These are phyloP conservation scores for Carnegiea gigantea DNA, from an alignment of 179 eudicot species.

Conservation along the genomic window DNA sequence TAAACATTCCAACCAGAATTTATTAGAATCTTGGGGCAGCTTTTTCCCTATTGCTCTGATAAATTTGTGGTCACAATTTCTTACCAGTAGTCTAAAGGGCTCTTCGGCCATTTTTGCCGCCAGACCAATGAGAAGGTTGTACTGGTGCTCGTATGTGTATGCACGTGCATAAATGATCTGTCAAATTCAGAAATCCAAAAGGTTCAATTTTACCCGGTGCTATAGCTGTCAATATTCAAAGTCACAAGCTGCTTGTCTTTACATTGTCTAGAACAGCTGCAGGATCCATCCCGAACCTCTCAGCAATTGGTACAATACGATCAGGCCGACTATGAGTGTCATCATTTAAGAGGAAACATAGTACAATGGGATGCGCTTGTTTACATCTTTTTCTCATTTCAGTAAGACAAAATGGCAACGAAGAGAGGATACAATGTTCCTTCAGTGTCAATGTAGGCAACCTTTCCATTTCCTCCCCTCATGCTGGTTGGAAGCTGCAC, in stretches of 20 bases:
- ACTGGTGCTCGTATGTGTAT: constrained; percentile 93
- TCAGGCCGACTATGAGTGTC: constrained; percentile 76
- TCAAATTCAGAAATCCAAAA: background rate
- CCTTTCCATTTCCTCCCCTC: constrained; percentile 95
- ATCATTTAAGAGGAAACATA: constrained; percentile 34
- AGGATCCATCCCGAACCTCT: constrained; percentile 97
- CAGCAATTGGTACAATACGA: constrained; percentile 95
- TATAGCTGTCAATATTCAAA: background rate
- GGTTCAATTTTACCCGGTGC: too few species aligned
- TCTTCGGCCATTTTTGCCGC: constrained; percentile 99
- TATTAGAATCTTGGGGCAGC: background rate
- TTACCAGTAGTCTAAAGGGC: constrained; percentile 90
- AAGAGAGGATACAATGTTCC: constrained; percentile 93
- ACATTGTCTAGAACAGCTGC: constrained; percentile 97
- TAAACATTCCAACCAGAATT: constrained; percentile 23
- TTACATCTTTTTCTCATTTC: background rate
- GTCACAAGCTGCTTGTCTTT: background rate
- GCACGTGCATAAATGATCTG: constrained; percentile 98
- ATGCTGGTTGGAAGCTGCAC: constrained; percentile 85
- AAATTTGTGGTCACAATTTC: constrained; percentile 8
- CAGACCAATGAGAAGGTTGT: constrained; percentile 88
- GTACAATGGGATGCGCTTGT: background rate
- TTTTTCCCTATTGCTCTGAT: background rate
- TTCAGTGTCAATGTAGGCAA: constrained; percentile 96
- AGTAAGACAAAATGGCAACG: constrained; percentile 6